phyloP scores from a whole-genome alignment of 768 basidiomycete species.

The Podaxis pistillaris region DNA sequence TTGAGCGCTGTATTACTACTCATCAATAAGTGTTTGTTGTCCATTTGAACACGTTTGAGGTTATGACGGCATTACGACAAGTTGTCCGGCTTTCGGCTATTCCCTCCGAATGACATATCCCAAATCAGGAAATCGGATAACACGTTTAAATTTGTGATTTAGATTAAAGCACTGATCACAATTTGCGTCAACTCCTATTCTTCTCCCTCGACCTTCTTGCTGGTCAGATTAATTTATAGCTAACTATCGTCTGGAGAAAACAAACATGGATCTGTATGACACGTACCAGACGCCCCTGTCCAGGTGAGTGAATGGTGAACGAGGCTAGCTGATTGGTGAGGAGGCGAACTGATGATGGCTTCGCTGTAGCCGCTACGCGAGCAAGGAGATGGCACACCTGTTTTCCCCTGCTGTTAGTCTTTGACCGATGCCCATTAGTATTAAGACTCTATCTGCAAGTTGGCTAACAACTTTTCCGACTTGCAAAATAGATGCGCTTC shows the following conservation, averaged over 20 bases:
- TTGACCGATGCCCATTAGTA: background rate
- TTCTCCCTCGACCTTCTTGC: background rate
- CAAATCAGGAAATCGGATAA: slow-evolving; percentile 2
- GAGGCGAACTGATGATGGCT: background rate
- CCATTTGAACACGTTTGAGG: background rate
- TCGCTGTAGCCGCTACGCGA: slow-evolving; percentile 86
- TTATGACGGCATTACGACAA: background rate
- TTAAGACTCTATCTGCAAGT: background rate
- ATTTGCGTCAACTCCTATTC: background rate
- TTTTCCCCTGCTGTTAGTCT: slow-evolving; percentile 87
- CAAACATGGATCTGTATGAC: slow-evolving; percentile 59
- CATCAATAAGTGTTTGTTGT: background rate
- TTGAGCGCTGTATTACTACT: slow-evolving; percentile 10
- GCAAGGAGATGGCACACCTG: slow-evolving; percentile 96
- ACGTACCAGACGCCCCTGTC: slow-evolving; percentile 82
- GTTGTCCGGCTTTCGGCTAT: background rate
- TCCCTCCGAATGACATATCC: background rate
- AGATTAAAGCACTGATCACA: background rate
- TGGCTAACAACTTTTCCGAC: background rate
- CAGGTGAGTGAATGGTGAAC: slow-evolving; percentile 42
- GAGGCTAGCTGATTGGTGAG: background rate
- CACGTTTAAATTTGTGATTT: background rate
- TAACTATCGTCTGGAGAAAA: background rate
- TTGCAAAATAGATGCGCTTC: slow-evolving; percentile 76
- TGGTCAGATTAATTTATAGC: background rate